Base-by-base conservation (phyloP, 805 yeast species). In the Wickerhamiella spandovensis region DNA sequence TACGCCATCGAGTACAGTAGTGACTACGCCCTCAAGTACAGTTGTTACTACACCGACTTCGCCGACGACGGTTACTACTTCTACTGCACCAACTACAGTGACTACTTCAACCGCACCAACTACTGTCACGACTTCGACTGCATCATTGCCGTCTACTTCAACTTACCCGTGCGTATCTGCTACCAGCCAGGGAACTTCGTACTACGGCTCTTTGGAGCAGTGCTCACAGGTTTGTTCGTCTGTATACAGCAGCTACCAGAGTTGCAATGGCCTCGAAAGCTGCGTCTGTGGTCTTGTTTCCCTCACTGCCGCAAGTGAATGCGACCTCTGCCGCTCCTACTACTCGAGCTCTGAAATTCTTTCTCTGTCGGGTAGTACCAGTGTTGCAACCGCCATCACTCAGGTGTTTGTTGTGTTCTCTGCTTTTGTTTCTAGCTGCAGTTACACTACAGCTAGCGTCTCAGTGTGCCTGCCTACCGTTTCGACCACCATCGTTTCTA, bases 321-420 rank as follows among this genome's bases (percentile, higher is more conserved):
- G 56, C 35, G 54, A 51, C 24, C 50, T 47, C 17, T 54, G 56
- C 43, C 52, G 56, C 13, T 46, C 48, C n/a, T 54, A 51, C 44
- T 54, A 54, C 51, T 7, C 39, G 9, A 35, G n/a, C 39, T 13
- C 39, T 13, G 39, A 35, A 35, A 17, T 35, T n/a, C 17, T 15
- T 17, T 35, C 39, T 8, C 13, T n/a, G 9, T 45, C 44, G 13
- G 52, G 52, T 18, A n/a, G 20, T 9, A 17, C 8, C 20, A 35
- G 20, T 23, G 38, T 46, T n/a, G 43, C 56, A 13, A 28, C 48
- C 5, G 51, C 44, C 12, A 35, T 54, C 23, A 41, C 50, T 3
- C 43, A 49, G 24, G 54, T 48, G n/a, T 47, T 50, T 6, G 37
- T 48, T 9, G 46, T 49, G 9, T 54, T 44, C 42, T 24, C 54